phyloP scores from a whole-genome alignment of 805 yeast species.

The Wickerhamiella parazyma region DNA sequence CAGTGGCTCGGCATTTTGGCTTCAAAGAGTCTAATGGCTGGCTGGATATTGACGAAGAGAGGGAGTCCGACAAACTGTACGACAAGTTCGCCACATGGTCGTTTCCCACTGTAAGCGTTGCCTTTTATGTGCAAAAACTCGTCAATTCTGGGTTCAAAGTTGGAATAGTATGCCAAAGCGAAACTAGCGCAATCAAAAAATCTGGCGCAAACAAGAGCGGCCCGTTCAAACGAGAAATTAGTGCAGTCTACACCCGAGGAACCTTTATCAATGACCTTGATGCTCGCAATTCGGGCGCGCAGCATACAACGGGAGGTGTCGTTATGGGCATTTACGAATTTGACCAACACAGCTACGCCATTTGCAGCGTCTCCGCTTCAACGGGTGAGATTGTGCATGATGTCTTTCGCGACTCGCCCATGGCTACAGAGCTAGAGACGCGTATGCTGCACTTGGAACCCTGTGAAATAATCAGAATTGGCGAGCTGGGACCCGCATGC shows the following conservation, averaged over 20 bases:
- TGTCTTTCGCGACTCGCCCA: slow-evolving; percentile 43
- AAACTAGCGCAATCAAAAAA: slow-evolving; percentile 61
- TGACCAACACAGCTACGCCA: slow-evolving; percentile 23
- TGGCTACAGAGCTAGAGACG: slow-evolving; percentile 56
- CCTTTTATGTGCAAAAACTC: slow-evolving; percentile 61
- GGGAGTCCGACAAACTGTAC: slow-evolving; percentile 37
- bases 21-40: slow-evolving; percentile 61
- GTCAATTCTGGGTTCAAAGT: slow-evolving; percentile 63
- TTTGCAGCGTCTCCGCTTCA: slow-evolving; percentile 54
- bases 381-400: slow-evolving; percentile 72
- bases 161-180: slow-evolving; percentile 77
- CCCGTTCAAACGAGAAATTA: slow-evolving; percentile 54
- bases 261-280: slow-evolving; percentile 59
- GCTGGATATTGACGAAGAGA: slow-evolving; percentile 36
- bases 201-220: slow-evolving; percentile 37
- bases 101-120: slow-evolving; percentile 65
- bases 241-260: slow-evolving; percentile 66
- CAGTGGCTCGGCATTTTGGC: slow-evolving; percentile 41
- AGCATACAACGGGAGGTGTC: slow-evolving; percentile 20
- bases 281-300: not conserved
- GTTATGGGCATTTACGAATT: slow-evolving; percentile 17
- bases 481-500: slow-evolving; percentile 26
- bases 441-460: slow-evolving; percentile 65
- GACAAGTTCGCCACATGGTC: slow-evolving; percentile 68
- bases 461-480: slow-evolving; percentile 48